Evolutionary conservation across 495 filamentous ascomycete species (phyloP), one percentile per base, ranked within the genome.

Genomic region (Diplogelasinospora grovesii): DNA sequence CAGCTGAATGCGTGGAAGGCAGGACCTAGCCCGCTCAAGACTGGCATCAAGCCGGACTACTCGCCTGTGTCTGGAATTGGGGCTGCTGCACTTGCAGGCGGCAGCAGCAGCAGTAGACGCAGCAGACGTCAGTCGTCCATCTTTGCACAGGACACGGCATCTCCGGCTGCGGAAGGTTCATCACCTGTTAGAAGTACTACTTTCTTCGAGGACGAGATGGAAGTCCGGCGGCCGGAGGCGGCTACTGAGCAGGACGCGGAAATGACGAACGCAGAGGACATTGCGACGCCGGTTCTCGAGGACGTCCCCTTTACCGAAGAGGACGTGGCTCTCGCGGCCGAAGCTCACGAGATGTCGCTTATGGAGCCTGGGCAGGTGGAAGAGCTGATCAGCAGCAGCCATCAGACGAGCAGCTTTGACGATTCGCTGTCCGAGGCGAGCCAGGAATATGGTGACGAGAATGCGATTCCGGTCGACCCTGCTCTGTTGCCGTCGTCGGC

Each of bases 391-490:
- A 32, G 36, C 34, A 22, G 18, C 15, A 26, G 33, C 16, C 26
- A 41, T n/a, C 15, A 22, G 5, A 34, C 48, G 15, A 36, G 29
- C 19, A 43, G 22, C 14, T 46, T 51, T 11, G 67, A 70, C 8
- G 66, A 68, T 30, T 56, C 71, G 0, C 40, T 67, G 11, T 81
- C 76, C 1, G 75, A 78, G 28, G 68, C 73, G 4, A 80, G 77
- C 46, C 69, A 79, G 48, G 75, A 79, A 38, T 80, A 80, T 45
- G 76, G 70, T 14, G 78, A 82, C 46, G 78, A 81, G 47, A 82
- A 81, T 48, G 68, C 60, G 1, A 56, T 73, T 5, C 75, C 74
- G 13, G 66, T 76, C 22, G 72, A 79, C 34, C 69, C 75, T 8
- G 53, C 53, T 24, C 53, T 76, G 8, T 21, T 70, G 2, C 23